Evolutionary conservation across 1,284 basidiomycete genomes (phyloP).

Genomic region (Schizophyllum amplum): DNA sequence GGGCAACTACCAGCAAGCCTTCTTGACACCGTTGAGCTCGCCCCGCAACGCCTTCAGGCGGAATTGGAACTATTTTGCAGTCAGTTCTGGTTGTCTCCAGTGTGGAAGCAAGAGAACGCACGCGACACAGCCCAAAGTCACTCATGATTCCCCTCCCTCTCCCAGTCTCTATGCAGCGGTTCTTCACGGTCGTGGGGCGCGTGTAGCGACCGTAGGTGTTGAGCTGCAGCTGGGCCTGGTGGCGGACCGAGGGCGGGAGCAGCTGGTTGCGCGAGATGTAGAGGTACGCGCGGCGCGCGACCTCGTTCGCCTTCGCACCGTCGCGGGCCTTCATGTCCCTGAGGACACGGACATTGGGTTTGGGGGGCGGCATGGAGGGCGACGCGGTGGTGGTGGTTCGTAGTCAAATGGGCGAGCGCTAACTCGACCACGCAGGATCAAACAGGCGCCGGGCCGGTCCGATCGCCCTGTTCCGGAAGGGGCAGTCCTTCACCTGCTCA

Average conservation of each 20-base stretch:
- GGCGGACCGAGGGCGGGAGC: conserved; percentile 78
- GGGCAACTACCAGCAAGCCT: conserved; percentile 85
- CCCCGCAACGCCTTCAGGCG: conserved; percentile 73
- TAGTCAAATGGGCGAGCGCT: not conserved
- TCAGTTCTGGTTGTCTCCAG: not conserved
- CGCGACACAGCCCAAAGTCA: conserved; percentile 85
- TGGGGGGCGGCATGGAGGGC: not conserved
- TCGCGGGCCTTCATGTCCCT: conserved; percentile 73
- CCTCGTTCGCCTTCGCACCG: conserved; percentile 66
- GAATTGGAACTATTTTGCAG: conserved; percentile 70
- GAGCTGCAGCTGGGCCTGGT: conserved; percentile 93
- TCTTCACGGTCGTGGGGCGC: conserved; percentile 79
- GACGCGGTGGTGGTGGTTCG: not conserved
- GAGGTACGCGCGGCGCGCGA: conserved; percentile 80
- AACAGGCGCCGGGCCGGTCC: not conserved
- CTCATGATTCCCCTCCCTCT: conserved; percentile 81
- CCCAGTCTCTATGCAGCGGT: conserved; percentile 81
- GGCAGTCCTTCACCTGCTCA: not conserved
- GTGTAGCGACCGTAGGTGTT: conserved; percentile 83
- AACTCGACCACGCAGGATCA: not conserved
- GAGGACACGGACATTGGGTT: conserved; percentile 37
- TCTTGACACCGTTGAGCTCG: conserved; percentile 79
- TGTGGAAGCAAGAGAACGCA: conserved; percentile 30
- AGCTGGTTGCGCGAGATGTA: conserved; percentile 86
- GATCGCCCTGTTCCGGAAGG: not conserved